Conservation (phyloP, 2,329 filamentous ascomycete genomes). For the Dendrostoma leiphaemia region DNA sequence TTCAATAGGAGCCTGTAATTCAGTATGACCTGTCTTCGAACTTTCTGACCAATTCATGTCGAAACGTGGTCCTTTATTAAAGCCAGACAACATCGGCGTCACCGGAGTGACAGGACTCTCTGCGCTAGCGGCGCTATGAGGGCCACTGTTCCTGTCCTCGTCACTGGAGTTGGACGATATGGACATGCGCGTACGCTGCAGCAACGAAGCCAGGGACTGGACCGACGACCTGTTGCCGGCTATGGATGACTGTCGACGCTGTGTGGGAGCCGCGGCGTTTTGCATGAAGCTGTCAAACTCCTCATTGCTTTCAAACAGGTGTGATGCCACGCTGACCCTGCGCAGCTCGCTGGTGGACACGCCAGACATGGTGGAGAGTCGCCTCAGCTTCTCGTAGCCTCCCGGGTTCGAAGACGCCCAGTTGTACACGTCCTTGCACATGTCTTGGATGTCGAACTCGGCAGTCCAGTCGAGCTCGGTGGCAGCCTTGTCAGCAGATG, state of each 20-base stretch:
- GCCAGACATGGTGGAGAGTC: conserved; percentile 8
- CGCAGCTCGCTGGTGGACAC: conserved; percentile 8
- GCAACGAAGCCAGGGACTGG: background rate
- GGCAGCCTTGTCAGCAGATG: conserved; percentile 11
- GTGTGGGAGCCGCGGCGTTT: background rate
- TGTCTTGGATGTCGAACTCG: conserved; percentile 17
- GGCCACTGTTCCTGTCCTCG: background rate
- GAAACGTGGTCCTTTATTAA: background rate
- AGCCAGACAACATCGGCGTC: background rate
- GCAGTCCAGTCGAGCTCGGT: conserved; percentile 18
- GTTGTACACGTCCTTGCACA: conserved; percentile 18
- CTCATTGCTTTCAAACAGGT: conserved; percentile 12
- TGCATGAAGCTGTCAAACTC: conserved; percentile 16
- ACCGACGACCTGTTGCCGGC: background rate
- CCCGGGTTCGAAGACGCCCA: conserved; percentile 14
- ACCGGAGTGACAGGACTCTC: background rate
- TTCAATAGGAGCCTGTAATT: background rate
- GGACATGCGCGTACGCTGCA: conserved; percentile 5
- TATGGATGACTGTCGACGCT: background rate
- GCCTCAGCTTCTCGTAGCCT: conserved; percentile 15
- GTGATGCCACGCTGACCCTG: conserved; percentile 7
- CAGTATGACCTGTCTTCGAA: background rate
- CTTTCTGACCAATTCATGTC: conserved; percentile 7
- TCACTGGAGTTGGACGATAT: conserved; percentile 1
- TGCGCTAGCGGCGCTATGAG: background rate